Conservation (phyloP, 768 basidiomycete species). For the Collybia sp. region DNA sequence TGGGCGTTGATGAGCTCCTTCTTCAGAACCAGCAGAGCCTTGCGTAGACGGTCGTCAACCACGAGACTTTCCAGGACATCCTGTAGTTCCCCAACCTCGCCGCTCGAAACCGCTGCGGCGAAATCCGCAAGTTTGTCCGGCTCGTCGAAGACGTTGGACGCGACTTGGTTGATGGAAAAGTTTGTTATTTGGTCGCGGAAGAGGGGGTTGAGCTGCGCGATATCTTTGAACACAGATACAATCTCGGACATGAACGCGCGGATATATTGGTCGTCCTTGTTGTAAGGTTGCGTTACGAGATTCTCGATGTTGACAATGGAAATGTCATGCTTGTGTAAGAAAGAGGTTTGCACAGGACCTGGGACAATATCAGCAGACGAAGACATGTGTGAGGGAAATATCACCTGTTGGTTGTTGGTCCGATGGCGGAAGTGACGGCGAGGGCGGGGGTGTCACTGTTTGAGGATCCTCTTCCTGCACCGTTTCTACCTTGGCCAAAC, state of each 20-base stretch:
- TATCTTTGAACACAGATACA: slow-evolving; percentile 96
- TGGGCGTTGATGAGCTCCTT: slow-evolving; percentile 98
- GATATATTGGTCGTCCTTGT: slow-evolving; percentile 92
- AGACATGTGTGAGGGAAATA: slow-evolving; percentile 2
- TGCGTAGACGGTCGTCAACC: slow-evolving; percentile 86
- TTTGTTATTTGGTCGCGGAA: slow-evolving; percentile 99
- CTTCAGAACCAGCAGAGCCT: slow-evolving; percentile 89
- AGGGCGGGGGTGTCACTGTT: slow-evolving; percentile 44
- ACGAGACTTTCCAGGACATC: slow-evolving; percentile 85
- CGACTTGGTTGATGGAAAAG: slow-evolving; percentile 90
- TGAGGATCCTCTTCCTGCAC: slow-evolving; percentile 38
- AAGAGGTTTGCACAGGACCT: slow-evolving; percentile 77
- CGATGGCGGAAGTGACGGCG: slow-evolving; percentile 24
- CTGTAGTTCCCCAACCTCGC: slow-evolving; percentile 90
- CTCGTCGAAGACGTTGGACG: slow-evolving; percentile 93
- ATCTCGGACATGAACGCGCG: slow-evolving; percentile 97
- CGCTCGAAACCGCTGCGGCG: slow-evolving; percentile 91
- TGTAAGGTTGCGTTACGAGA: slow-evolving; percentile 73
- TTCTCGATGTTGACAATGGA: slow-evolving; percentile 91
- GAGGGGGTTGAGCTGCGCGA: slow-evolving; percentile 92
- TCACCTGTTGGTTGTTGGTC: slow-evolving; percentile 10
- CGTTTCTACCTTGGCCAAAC: slow-evolving; percentile 28
- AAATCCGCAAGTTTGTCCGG: slow-evolving; percentile 97
- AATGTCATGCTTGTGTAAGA: slow-evolving; percentile 74
- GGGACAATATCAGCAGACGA: slow-evolving; percentile 1